Conservation (phyloP, 768 basidiomycete genomes). For the Tylopilus rubrobrunneus region DNA sequence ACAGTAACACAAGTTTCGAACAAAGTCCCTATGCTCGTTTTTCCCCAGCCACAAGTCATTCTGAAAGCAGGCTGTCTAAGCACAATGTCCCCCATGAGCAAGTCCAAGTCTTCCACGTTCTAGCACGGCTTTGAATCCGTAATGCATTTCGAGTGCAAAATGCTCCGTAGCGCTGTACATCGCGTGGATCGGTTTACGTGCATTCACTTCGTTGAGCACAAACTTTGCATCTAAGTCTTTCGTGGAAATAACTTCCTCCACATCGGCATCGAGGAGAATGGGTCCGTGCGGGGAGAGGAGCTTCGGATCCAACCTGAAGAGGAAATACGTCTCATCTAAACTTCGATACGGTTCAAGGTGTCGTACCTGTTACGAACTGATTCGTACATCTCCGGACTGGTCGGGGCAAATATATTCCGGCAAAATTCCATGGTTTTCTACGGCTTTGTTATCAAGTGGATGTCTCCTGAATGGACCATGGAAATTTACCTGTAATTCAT, state of each 20-base stretch:
- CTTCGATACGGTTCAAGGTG: not conserved
- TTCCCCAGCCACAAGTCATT: too few relatives aligned
- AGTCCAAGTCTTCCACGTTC: not conserved
- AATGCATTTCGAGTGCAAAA: not conserved
- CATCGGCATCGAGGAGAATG: not conserved
- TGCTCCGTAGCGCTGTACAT: not conserved
- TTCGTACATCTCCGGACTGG: not conserved
- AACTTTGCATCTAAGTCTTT: not conserved
- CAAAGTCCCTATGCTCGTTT: too few relatives aligned
- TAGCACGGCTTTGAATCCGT: not conserved
- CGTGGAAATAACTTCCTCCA: not conserved
- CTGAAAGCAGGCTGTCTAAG: too few relatives aligned
- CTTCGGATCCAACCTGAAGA: not conserved
- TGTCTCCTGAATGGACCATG: too few relatives aligned
- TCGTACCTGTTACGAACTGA: not conserved
- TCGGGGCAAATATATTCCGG: not conserved
- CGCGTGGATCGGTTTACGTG: not conserved
- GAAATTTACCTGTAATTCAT: conserved; percentile 5
- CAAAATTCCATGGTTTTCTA: not conserved
- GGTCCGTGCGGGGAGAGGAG: not conserved
- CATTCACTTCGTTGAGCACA: not conserved
- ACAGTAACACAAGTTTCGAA: too few relatives aligned
- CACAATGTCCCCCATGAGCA: not conserved
- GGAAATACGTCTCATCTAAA: not conserved
- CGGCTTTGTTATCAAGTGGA: not conserved